Conservation (phyloP, 2,329 filamentous ascomycete species). For the Sordariomycetes sp. region DNA sequence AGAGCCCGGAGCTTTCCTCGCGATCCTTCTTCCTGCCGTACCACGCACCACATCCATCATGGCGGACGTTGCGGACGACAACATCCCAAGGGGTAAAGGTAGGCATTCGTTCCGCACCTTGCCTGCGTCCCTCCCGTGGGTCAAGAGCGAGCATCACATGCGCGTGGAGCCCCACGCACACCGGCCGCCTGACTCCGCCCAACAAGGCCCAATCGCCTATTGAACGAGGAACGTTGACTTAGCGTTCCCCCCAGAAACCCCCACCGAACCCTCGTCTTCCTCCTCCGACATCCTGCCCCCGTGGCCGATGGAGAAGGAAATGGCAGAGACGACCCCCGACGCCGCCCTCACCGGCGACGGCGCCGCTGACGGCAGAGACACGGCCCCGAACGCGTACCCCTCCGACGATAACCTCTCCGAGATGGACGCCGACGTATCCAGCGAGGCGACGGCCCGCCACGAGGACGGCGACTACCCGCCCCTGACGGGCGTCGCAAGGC, state of each 20-base stretch:
- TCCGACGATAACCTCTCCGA: background rate
- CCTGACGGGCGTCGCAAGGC: background rate
- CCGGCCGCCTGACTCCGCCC: background rate
- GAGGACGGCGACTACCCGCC: slow-evolving; percentile 2
- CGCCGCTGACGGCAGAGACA: background rate
- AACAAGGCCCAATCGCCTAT: background rate
- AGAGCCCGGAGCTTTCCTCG: background rate
- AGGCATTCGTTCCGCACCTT: background rate
- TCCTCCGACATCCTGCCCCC: background rate
- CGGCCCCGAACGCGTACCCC: background rate
- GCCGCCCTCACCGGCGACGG: background rate
- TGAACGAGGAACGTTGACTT: background rate
- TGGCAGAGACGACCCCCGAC: background rate
- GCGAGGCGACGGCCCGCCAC: background rate
- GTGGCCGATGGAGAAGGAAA: background rate
- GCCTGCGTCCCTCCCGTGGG: background rate
- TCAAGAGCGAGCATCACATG: background rate
- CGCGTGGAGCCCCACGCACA: background rate
- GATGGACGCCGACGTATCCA: background rate
- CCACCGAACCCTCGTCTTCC: background rate
- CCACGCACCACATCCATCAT: background rate
- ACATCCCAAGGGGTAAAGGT: background rate
- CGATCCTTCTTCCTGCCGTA: background rate
- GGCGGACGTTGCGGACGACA: background rate
- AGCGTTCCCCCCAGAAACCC: background rate